These are phyloP conservation scores for Candolleomyces efflorescens DNA, from an alignment of 768 basidiomycete genomes.

Conservation along the genomic window DNA sequence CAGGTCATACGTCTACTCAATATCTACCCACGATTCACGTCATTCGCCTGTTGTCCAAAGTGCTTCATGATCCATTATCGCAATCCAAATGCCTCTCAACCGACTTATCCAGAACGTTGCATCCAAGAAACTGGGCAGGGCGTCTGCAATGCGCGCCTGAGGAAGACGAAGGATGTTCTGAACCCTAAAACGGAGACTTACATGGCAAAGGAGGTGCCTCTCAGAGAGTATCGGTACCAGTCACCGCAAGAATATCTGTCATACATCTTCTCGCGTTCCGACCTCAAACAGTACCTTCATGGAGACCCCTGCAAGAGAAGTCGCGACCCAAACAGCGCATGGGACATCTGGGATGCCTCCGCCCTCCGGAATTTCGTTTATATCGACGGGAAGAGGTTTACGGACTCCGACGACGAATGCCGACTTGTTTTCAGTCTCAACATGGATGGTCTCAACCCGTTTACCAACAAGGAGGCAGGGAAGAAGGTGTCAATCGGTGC, in stretches of 20 bases:
- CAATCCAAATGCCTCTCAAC: neutral
- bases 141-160: neutral
- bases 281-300: constrained; percentile 13
- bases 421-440: constrained; percentile 21
- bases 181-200: neutral
- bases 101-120: neutral
- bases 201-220: neutral
- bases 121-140: neutral
- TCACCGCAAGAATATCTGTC: constrained; percentile 20
- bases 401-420: constrained; percentile 9
- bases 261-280: constrained; percentile 13
- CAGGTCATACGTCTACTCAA: constrained; percentile 8
- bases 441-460: constrained; percentile 29
- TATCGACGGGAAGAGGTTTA: constrained; percentile 10
- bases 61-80: neutral
- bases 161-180: constrained; percentile 9
- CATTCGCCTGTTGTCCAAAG: constrained; percentile 8
- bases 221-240: constrained; percentile 11
- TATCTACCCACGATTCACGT: constrained; percentile 18
- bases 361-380: neutral
- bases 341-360: constrained; percentile 4
- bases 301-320: neutral
- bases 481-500: constrained; percentile 16
- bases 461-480: constrained; percentile 18
- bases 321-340: neutral